These are phyloP conservation scores for Dactylellina cionopaga DNA, from an alignment of 2,329 filamentous ascomycete species.

Conservation along the genomic window DNA sequence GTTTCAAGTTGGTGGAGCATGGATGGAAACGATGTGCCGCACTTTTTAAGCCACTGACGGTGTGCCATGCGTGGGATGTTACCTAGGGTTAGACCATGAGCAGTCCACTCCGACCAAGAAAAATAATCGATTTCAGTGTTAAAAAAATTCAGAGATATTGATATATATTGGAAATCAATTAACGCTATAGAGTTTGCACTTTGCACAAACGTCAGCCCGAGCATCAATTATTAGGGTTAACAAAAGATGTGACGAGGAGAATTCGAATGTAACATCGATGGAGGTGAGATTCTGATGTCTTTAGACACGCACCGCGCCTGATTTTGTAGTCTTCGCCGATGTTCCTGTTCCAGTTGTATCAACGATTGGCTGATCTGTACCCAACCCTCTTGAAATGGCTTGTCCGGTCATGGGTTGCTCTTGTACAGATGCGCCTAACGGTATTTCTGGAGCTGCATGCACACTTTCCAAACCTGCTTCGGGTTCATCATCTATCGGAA, in stretches of 20 bases:
- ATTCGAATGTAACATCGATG: slow-evolving; percentile 8
- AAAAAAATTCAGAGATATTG: too few species aligned
- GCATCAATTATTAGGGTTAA: too few species aligned
- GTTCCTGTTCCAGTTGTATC: not conserved
- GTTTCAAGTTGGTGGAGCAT: slow-evolving; percentile 44
- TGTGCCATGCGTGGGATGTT: slow-evolving; percentile 22
- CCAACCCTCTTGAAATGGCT: not conserved
- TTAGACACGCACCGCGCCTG: slow-evolving; percentile 18
- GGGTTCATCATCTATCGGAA: slow-evolving; percentile 24
- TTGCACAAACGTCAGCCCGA: too few species aligned
- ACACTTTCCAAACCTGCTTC: slow-evolving; percentile 15
- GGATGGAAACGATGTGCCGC: slow-evolving; percentile 10
- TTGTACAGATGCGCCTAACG: not conserved
- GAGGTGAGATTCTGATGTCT: not conserved
- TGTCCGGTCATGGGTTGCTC: not conserved
- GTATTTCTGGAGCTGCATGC: slow-evolving; percentile 27
- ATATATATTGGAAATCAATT: too few species aligned
- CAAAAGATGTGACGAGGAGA: too few species aligned
- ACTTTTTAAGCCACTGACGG: slow-evolving; percentile 44
- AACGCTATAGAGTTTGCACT: too few species aligned
- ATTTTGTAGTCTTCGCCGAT: not conserved
- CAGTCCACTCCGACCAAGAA: too few species aligned
- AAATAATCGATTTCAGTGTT: too few species aligned
- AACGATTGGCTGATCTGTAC: not conserved
- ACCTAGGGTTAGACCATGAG: not conserved